Percentiles rank a stretch among this genome's conserved stretches.
Evolutionary conservation across 2,329 filamentous ascomycete species (phyloP).

Genomic region (Thermoascus crustaceus): DNA sequence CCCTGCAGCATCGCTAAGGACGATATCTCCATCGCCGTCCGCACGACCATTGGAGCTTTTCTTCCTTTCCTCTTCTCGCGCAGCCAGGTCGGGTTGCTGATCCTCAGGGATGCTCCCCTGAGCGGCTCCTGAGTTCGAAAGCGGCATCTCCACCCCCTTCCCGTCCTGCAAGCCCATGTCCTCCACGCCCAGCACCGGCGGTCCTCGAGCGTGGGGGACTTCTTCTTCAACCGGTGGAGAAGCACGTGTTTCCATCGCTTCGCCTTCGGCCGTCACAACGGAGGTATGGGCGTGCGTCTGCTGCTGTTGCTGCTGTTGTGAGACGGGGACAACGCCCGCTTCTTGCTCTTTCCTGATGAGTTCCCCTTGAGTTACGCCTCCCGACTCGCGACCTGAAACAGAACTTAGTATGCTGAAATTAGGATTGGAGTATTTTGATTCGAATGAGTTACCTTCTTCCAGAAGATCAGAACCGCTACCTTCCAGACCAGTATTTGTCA

Average conservation of each 20-base stretch:
- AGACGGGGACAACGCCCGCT: conserved; percentile 66
- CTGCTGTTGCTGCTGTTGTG: too few relatives aligned
- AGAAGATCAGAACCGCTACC: conserved; percentile 12
- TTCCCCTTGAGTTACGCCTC: conserved; percentile 72
- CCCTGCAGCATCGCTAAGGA: background rate
- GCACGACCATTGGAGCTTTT: background rate
- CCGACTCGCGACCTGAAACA: conserved; percentile 29
- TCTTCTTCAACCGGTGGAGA: conserved; percentile 46
- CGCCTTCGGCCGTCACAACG: conserved; percentile 19
- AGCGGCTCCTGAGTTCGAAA: conserved; percentile 14
- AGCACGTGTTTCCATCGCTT: conserved; percentile 7
- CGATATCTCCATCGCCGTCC: background rate
- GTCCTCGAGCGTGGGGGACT: conserved; percentile 70
- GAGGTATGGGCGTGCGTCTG: conserved; percentile 14
- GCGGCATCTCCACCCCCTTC: conserved; percentile 36
- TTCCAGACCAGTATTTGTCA: conserved; percentile 39
- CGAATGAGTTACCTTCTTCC: conserved; percentile 10
- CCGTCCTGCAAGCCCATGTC: conserved; percentile 71
- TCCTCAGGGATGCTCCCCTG: background rate
- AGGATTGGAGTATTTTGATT: conserved; percentile 7
- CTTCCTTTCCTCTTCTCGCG: background rate
- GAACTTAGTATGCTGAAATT: background rate
- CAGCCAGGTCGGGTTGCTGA: background rate
- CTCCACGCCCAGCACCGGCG: conserved; percentile 72
- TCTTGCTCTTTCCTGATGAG: conserved; percentile 79